Evolutionary conservation across 441 rosid species (phyloP).

Genomic region (Euphorbia corollata): DNA sequence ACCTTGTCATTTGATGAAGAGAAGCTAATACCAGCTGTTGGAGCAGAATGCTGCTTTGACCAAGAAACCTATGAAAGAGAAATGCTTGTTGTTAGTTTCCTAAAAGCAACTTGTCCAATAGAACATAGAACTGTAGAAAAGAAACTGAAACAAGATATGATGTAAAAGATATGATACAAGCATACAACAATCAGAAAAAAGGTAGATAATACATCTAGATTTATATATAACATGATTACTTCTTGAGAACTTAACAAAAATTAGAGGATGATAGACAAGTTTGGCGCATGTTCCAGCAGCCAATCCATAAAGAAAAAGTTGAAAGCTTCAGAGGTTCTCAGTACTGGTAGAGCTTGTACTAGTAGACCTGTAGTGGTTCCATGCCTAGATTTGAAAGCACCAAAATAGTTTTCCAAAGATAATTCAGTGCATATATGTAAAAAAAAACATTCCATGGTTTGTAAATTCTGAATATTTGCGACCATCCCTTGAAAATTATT

Average conservation of each 20-base stretch:
- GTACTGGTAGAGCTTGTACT: constrained; percentile 24
- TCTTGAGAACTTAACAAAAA: background rate
- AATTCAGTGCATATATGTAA: background rate
- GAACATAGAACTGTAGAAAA: background rate
- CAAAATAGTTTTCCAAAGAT: constrained; percentile 1
- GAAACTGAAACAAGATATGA: background rate
- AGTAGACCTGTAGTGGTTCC: constrained; percentile 48
- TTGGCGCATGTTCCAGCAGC: too few species aligned
- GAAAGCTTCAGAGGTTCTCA: constrained; percentile 61
- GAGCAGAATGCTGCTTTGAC: constrained; percentile 93
- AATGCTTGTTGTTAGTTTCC: constrained; percentile 19
- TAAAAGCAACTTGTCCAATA: constrained; percentile 6
- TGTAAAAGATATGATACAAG: background rate
- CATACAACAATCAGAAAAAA: background rate
- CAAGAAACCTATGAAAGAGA: constrained; percentile 61
- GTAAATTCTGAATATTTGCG: too few species aligned
- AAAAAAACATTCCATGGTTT: too few species aligned
- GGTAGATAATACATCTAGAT: background rate
- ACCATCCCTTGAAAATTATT: too few species aligned
- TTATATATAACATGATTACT: background rate
- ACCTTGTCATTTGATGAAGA: constrained; percentile 97
- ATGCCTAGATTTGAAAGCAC: constrained; percentile 38
- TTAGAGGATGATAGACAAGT: background rate
- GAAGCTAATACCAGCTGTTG: constrained; percentile 84
- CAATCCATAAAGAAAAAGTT: constrained; percentile 39